phyloP scores from a whole-genome alignment of 345 rosid species.

The Bruguiera parviflora region DNA sequence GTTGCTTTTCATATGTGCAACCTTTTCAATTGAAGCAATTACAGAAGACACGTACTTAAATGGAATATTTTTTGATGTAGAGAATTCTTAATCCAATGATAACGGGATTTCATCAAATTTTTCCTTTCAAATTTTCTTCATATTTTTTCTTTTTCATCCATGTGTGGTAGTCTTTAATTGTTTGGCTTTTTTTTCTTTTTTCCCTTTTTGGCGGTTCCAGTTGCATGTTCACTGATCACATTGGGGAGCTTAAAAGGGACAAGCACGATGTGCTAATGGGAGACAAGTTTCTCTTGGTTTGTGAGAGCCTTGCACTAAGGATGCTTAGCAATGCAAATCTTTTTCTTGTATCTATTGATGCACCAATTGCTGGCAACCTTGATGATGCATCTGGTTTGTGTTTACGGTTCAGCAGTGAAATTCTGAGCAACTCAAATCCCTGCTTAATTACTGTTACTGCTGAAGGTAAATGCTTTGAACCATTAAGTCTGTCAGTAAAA shows the following conservation, averaged over 20 bases:
- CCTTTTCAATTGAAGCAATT: no score
- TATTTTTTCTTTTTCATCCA: neutral
- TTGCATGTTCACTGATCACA: slow-evolving; percentile 67
- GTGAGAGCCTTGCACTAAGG: slow-evolving; percentile 68
- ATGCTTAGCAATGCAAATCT: slow-evolving; percentile 81
- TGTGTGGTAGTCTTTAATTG: neutral
- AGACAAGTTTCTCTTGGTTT: slow-evolving; percentile 66
- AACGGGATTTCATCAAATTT: no score
- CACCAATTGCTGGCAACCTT: slow-evolving; percentile 65
- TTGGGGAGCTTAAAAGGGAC: slow-evolving; percentile 53
- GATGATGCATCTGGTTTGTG: slow-evolving; percentile 79
- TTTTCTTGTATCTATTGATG: slow-evolving; percentile 69
- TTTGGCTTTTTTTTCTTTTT: neutral
- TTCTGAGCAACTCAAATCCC: slow-evolving; percentile 69
- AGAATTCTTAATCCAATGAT: no score
- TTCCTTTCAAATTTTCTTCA: no score
- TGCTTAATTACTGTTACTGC: slow-evolving; percentile 72
- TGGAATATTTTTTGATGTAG: no score
- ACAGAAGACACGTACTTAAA: no score
- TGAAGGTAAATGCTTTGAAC: slow-evolving; percentile 83
- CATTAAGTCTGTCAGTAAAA: slow-evolving; percentile 52
- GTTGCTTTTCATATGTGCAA: no score
- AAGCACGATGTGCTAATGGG: slow-evolving; percentile 32
- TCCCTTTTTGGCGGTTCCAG: slow-evolving; percentile 26
- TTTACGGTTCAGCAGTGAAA: slow-evolving; percentile 76